Evolutionary conservation across 768 basidiomycete genomes (phyloP), one percentile per base, ranked within the genome.

Genomic region (Pisolithus orientalis): DNA sequence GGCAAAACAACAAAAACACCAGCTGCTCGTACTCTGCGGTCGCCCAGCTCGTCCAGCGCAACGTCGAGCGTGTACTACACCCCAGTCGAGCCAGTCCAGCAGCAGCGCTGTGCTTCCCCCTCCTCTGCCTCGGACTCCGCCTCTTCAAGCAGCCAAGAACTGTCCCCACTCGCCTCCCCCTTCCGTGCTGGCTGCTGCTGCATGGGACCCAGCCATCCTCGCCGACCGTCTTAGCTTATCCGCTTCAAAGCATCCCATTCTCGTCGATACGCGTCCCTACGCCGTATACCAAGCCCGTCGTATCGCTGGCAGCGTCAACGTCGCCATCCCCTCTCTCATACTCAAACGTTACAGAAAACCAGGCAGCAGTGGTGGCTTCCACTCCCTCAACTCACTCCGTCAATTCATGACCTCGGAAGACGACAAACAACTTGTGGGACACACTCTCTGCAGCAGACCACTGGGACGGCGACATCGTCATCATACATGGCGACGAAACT

Each of bases 321-420:
- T 96, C 45, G 86, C 86, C 31, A 88, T 96, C 40, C 93, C 94
- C 0, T 87, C 90, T 25, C 81, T 96, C 61, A 92, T 96, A 62
- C 81, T 94, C 59, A 93, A 92, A 67, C 84, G 93, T 17, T 85
- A 79, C 57, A 76, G 82, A 55, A 89, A 87, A 63, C 80, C 85
- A 2, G 83, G 79, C 31, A 34, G 34, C 28, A 82, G 78, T 57
- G 82, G 78, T 57, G 82, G 79, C 2, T 80, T 90, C 58, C 81
- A 79, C 50, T 77, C 77, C 29, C 70, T 90, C 44, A 79, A 84
- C 57, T 77, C 84, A 0, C 71, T 95, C 51, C 82, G 84, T 47
- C 84, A 87, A 60, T 95, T 85, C 63, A 80, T 93, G 61, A 91
- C 87, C 5, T 90, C 89, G 1, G 85, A 91, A 46, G 72, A 78